Evolutionary conservation across 2,329 filamentous ascomycete genomes (phyloP), one percentile per base, ranked within the genome.

Genomic region (Hypoxylon sp.): DNA sequence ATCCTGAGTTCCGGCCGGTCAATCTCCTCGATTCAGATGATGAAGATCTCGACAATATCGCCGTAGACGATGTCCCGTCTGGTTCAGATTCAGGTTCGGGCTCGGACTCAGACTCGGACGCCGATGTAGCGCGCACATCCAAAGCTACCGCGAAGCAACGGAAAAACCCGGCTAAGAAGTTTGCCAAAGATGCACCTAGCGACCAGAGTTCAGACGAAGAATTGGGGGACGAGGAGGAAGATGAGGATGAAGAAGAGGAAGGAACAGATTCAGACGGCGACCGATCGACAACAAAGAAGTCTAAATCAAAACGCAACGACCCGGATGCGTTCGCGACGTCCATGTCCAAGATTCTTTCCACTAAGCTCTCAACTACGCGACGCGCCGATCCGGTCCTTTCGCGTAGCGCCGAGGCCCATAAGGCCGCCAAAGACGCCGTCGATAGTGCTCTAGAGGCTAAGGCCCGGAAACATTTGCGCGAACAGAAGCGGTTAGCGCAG

Each of bases 341-440:
- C 55, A 93, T 99, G 75, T 91, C 92, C 73, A 97, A 96, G 80
- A 98, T 99, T 78, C 86, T 99, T 48, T 90, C 90, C 61, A 95
- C 93, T 53, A 98, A 98, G 81, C 86, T 98, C 9, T 91, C 94
- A 1, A 89, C 88, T 6, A 87, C 91, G 32, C 93, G 93, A 77
- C 91, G 94, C 23, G 86, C 90, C 60, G 96, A 99, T 78, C 96
- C 96, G 0, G 93, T 99, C n/a, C 86, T 99, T 2, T 91, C 94
- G 5, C 91, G 96, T 75, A 95, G 91, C 78, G 89, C 88, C 67
- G 87, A 87, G 10, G 94, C 94, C 1, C 87, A 90, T 13, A 87
- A 93, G 66, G 89, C 92, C 0, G 90, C 90, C 69, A 89, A 89
- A 64, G 89, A 91, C 34, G 86, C 92, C 9, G 87, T 91, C 0